Percentiles rank a stretch among this genome's conserved stretches.
These are phyloP conservation scores for Erodium moschatum DNA, from an alignment of 441 rosid species.

Conservation along the genomic window DNA sequence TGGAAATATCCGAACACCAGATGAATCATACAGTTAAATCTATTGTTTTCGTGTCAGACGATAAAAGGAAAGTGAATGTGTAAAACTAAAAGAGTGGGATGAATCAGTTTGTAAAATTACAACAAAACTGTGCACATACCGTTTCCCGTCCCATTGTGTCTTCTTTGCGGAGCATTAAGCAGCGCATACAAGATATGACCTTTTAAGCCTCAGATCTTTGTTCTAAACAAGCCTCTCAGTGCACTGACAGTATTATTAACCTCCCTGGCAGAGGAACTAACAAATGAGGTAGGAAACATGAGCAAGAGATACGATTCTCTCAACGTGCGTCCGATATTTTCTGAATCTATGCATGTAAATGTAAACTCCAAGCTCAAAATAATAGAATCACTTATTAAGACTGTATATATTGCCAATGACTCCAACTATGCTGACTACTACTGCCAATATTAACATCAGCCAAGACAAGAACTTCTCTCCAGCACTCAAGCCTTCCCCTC, in stretches of 20 bases:
- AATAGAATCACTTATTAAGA: neutral
- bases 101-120: neutral
- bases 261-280: neutral
- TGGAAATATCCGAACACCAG: slow-evolving; percentile 1
- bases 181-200: too few species aligned
- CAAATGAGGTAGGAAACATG: neutral
- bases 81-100: neutral
- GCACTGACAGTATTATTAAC: neutral
- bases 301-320: too few species aligned
- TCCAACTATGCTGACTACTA: neutral
- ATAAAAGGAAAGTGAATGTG: neutral
- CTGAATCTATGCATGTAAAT: neutral
- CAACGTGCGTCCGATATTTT: too few species aligned
- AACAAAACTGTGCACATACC: neutral
- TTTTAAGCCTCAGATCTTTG: neutral
- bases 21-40: neutral
- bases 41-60: neutral
- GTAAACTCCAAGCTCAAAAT: neutral
- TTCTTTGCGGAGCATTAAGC: neutral
- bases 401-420: slow-evolving; percentile 13
- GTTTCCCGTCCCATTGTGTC: neutral
- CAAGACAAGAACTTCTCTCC: neutral
- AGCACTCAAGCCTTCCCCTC: neutral
- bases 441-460: neutral
- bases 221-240: neutral